Conservation (phyloP, 2,329 filamentous ascomycete genomes). For the Sporothrix brasiliensis region DNA sequence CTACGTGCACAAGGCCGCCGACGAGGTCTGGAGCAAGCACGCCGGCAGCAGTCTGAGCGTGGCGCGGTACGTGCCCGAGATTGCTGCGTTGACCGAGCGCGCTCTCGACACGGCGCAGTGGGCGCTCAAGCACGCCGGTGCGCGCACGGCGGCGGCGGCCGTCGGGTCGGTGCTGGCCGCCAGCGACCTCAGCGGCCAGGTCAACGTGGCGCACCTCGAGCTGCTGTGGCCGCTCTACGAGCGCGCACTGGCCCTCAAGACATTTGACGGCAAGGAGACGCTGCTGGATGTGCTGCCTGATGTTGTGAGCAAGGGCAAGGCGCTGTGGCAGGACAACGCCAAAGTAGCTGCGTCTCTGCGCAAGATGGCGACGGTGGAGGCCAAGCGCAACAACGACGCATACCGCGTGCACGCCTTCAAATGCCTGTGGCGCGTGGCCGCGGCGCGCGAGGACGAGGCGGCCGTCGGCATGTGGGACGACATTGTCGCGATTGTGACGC, state of each 20-base stretch:
- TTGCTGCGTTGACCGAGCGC: constrained; percentile 66
- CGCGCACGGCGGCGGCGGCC: constrained; percentile 76
- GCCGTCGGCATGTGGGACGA: constrained; percentile 67
- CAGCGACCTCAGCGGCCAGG: constrained; percentile 59
- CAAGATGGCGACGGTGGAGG: constrained; percentile 82
- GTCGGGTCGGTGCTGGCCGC: constrained; percentile 66
- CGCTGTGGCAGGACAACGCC: constrained; percentile 58
- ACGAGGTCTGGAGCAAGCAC: constrained; percentile 86
- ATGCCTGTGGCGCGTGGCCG: constrained; percentile 72
- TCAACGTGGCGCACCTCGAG: constrained; percentile 62
- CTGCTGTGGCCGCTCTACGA: constrained; percentile 82
- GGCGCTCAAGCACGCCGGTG: constrained; percentile 86
- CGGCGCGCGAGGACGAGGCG: constrained; percentile 63
- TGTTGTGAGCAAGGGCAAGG: constrained; percentile 68
- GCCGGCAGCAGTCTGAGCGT: constrained; percentile 83
- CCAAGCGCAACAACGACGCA: constrained; percentile 83
- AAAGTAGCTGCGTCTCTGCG: constrained; percentile 66
- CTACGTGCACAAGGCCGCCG: constrained; percentile 76
- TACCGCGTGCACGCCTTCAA: constrained; percentile 78
- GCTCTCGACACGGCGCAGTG: constrained; percentile 81
- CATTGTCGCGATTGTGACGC: constrained; percentile 64
- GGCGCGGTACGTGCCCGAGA: constrained; percentile 81
- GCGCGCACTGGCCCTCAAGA: constrained; percentile 81
- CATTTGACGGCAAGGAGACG: constrained; percentile 88
- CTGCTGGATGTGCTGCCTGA: constrained; percentile 77